Conservation (phyloP, 345 rosid species). For the Aegle marmelos region DNA sequence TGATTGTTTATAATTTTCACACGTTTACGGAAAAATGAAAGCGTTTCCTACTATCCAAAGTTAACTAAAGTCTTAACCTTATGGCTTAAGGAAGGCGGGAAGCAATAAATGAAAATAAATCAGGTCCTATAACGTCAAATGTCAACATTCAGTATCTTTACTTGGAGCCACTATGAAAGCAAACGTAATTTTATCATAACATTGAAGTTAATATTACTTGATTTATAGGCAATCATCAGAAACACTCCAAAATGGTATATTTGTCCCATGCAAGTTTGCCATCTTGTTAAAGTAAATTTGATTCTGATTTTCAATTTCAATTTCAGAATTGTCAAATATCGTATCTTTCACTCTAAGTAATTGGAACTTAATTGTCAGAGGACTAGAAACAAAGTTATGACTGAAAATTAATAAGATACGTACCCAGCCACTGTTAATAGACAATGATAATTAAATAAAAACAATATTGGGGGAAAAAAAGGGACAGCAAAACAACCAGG, state of each 20-base stretch:
- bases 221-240: not conserved
- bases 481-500: not conserved
- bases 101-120: not conserved
- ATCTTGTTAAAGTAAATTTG: not conserved
- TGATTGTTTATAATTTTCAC: not conserved
- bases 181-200: not conserved
- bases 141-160: not conserved
- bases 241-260: not conserved
- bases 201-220: not conserved
- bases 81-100: not conserved
- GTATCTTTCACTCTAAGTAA: slow-evolving; percentile 10
- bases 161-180: not conserved
- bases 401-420: not conserved
- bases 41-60: not conserved
- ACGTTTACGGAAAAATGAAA: not conserved
- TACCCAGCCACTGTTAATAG: not conserved
- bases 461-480: not conserved
- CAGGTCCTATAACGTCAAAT: not conserved
- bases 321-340: not conserved
- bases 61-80: not conserved
- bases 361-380: not conserved
- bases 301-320: not conserved
- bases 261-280: not conserved
- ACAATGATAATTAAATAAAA: not conserved
- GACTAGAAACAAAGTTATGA: not conserved